These are phyloP conservation scores for Clavariopsis aquatica DNA, from an alignment of 495 filamentous ascomycete species.

Conservation along the genomic window DNA sequence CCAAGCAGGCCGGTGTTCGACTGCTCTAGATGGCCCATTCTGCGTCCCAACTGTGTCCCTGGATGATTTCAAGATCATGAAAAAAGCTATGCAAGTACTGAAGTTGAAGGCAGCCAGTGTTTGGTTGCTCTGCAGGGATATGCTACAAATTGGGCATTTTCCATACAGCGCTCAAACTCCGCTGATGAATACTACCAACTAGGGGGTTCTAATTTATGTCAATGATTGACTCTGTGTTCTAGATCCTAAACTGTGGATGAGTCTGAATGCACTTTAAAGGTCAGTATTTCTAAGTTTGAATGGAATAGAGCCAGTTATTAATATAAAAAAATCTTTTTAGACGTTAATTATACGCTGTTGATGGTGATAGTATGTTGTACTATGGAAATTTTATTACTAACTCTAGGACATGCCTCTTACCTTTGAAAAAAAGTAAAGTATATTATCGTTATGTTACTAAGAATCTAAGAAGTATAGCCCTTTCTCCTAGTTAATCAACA, in stretches of 20 bases:
- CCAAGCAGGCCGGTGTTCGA: conserved; percentile 86
- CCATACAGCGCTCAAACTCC: background rate
- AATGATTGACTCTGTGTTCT: background rate
- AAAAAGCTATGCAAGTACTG: too few species aligned
- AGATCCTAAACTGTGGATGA: background rate
- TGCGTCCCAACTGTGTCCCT: too few species aligned
- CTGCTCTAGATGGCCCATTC: background rate
- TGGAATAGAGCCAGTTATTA: conserved; percentile 11
- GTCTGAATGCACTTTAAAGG: conserved; percentile 2
- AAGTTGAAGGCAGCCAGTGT: conserved; percentile 89
- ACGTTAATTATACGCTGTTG: background rate
- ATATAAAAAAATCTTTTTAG: conserved; percentile 12
- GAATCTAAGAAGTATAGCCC: too few species aligned
- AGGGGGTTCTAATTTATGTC: background rate
- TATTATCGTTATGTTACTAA: too few species aligned
- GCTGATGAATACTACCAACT: too few species aligned
- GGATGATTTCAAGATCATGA: too few species aligned
- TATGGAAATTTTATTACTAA: background rate
- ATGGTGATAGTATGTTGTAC: conserved; percentile 1
- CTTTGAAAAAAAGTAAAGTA: too few species aligned
- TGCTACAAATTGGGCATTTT: background rate
- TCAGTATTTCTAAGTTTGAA: conserved; percentile 25
- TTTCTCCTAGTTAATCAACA: background rate
- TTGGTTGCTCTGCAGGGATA: conserved; percentile 41
- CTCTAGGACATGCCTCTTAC: background rate